These are phyloP conservation scores for Gloeopeniophorella convolvens DNA, from an alignment of 768 basidiomycete species.

Conservation along the genomic window DNA sequence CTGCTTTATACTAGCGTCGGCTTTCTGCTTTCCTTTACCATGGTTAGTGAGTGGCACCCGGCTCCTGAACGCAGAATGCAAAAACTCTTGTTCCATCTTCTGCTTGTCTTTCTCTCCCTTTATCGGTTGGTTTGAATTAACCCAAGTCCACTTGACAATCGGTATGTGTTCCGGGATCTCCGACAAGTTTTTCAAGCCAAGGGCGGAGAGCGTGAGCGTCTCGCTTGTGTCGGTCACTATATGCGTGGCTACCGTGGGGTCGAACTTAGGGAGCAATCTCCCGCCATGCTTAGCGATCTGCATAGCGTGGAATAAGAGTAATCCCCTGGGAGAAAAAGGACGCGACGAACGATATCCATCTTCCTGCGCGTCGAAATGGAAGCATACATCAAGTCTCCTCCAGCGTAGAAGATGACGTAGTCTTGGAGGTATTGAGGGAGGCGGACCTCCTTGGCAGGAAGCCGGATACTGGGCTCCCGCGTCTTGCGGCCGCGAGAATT, in stretches of 20 bases:
- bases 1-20: background rate
- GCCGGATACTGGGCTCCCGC: background rate
- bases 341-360: conserved; percentile 13
- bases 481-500: background rate
- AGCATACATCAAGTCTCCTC: conserved; percentile 17
- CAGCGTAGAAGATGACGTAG: conserved; percentile 16
- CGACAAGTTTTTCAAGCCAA: conserved; percentile 43
- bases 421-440: conserved; percentile 7
- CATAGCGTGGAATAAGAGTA: background rate
- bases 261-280: conserved; percentile 50
- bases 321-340: background rate
- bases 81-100: conserved; percentile 18
- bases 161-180: conserved; percentile 43
- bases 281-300: conserved; percentile 65
- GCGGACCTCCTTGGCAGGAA: background rate
- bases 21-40: conserved; percentile 12
- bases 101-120: conserved; percentile 4
- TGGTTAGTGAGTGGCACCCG: conserved; percentile 9
- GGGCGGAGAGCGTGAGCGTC: conserved; percentile 29
- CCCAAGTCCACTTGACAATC: conserved; percentile 17
- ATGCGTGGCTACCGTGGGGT: conserved; percentile 53
- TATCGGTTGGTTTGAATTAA: conserved; percentile 11
- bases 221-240: conserved; percentile 46
- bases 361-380: conserved; percentile 17
- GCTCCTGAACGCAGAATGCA: conserved; percentile 17